Conservation (phyloP, 2,329 filamentous ascomycete species). For the Paracamarosporium sp. region DNA sequence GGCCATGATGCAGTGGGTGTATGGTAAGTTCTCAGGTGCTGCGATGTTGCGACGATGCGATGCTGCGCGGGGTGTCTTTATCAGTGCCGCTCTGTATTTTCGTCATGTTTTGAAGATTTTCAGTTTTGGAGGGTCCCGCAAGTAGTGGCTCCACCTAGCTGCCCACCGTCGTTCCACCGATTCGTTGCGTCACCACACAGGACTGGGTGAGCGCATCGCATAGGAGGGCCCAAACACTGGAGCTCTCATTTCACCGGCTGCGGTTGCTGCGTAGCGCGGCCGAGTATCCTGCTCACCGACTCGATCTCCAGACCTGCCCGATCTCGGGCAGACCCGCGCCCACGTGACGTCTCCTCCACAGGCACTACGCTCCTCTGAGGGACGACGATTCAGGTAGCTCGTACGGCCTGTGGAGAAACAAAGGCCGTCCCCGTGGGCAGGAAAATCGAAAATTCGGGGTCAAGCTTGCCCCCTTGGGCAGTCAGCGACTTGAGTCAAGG, state of each 20-base stretch:
- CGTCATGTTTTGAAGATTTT: slow-evolving; percentile 9
- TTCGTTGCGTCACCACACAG: slow-evolving; percentile 12
- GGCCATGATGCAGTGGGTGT: not conserved
- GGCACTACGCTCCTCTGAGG: not conserved
- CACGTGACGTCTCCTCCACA: slow-evolving; percentile 2
- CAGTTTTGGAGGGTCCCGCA: not conserved
- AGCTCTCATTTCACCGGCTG: not conserved
- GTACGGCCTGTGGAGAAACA: slow-evolving; percentile 1
- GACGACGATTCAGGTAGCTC: not conserved
- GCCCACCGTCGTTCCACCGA: slow-evolving; percentile 12
- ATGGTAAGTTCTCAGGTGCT: not conserved
- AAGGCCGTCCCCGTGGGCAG: not conserved
- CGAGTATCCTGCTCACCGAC: not conserved
- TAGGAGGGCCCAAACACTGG: not conserved
- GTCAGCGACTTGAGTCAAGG: not conserved
- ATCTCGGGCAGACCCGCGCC: not conserved
- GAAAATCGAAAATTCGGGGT: not conserved
- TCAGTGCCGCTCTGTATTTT: not conserved
- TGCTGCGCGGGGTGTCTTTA: slow-evolving; percentile 1
- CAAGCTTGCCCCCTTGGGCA: not conserved
- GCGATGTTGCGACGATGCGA: not conserved
- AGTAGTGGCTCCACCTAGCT: slow-evolving; percentile 13
- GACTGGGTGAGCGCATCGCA: not conserved
- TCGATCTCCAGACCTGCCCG: not conserved
- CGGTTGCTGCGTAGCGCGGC: slow-evolving; percentile 4